A percentile compares a stretch with the other conserved stretches of the same genome.
phyloP scores from a whole-genome alignment of 495 filamentous ascomycete genomes.

The Penicillium antarcticum region DNA sequence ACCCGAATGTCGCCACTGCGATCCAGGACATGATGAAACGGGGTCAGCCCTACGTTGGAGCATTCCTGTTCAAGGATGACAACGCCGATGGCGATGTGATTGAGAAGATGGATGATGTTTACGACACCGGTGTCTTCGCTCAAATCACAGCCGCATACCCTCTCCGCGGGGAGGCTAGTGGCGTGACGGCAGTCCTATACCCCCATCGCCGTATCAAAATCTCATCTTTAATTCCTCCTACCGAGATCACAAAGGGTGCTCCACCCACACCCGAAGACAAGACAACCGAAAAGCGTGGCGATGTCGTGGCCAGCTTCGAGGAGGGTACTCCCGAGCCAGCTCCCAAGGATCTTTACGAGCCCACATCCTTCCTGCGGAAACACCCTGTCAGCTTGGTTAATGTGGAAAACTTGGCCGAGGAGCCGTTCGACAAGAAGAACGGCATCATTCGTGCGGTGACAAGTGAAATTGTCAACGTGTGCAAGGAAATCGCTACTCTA shows the following conservation, averaged over 20 bases:
- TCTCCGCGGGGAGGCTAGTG: slow-evolving; percentile 70
- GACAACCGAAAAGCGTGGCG: slow-evolving; percentile 71
- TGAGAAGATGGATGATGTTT: slow-evolving; percentile 79
- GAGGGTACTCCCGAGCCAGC: slow-evolving; percentile 53
- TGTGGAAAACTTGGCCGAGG: slow-evolving; percentile 86
- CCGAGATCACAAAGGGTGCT: slow-evolving; percentile 35
- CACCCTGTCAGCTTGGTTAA: slow-evolving; percentile 90
- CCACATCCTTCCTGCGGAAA: slow-evolving; percentile 86
- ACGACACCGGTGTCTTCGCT: slow-evolving; percentile 94
- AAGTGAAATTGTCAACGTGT: slow-evolving; percentile 96
- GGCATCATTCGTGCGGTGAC: slow-evolving; percentile 84
- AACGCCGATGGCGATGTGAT: slow-evolving; percentile 89
- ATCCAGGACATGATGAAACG: slow-evolving; percentile 96
- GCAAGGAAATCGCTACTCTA: slow-evolving; percentile 90
- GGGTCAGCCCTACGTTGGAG: slow-evolving; percentile 97
- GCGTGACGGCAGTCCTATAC: slow-evolving; percentile 88
- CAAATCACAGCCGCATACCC: slow-evolving; percentile 96
- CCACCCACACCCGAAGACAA: slow-evolving; percentile 54
- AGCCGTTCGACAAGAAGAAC: slow-evolving; percentile 84
- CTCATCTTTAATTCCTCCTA: slow-evolving; percentile 71
- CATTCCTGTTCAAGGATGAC: slow-evolving; percentile 96
- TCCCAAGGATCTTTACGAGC: slow-evolving; percentile 67
- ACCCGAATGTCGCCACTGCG: slow-evolving; percentile 81
- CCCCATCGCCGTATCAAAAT: slow-evolving; percentile 94
- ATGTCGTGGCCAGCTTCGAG: slow-evolving; percentile 97